A percentile compares a stretch with the other conserved stretches of the same genome.
Evolutionary conservation across 441 rosid species (phyloP).

Genomic region (Aleurites moluccanus): DNA sequence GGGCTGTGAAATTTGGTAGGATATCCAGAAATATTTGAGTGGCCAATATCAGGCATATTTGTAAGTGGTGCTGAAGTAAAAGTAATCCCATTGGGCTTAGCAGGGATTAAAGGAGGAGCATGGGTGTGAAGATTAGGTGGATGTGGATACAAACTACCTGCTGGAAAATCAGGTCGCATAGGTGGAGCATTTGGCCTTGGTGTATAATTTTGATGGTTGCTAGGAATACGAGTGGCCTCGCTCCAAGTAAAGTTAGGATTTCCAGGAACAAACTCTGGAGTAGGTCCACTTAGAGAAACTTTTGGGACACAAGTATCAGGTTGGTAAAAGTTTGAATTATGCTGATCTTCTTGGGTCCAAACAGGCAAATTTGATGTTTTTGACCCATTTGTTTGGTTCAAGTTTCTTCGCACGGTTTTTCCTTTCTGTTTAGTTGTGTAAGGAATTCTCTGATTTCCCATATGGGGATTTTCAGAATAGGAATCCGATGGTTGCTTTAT

Average conservation of each 20-base stretch:
- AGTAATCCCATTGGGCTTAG: conserved; percentile 3
- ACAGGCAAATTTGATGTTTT: conserved; percentile 10
- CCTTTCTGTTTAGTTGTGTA: conserved; percentile 25
- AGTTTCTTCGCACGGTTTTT: conserved; percentile 20
- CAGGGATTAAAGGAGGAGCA: conserved; percentile 3
- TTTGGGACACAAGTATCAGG: conserved; percentile 26
- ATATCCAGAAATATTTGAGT: conserved; percentile 23
- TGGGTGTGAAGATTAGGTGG: conserved; percentile 19
- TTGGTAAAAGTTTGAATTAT: conserved; percentile 21
- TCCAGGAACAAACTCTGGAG: conserved; percentile 28
- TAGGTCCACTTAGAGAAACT: conserved; percentile 27
- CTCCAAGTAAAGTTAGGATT: conserved; percentile 24
- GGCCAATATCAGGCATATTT: conserved; percentile 27
- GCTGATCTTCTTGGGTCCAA: conserved; percentile 30
- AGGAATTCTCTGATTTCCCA: conserved; percentile 29
- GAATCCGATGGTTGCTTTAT: conserved; percentile 25
- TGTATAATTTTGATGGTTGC: conserved; percentile 25
- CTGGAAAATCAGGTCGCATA: conserved; percentile 22
- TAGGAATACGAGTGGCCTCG: conserved; percentile 21
- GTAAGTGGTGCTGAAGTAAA: conserved; percentile 5
- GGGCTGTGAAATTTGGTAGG: conserved; percentile 24
- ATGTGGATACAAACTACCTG: conserved; percentile 12
- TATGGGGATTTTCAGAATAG: conserved; percentile 18
- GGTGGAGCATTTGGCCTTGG: conserved; percentile 28
- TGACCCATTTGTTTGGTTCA: conserved; percentile 25